These are phyloP conservation scores for Mortierella polycephala DNA, from an alignment of 371 early-diverging fungal species.

Conservation along the genomic window DNA sequence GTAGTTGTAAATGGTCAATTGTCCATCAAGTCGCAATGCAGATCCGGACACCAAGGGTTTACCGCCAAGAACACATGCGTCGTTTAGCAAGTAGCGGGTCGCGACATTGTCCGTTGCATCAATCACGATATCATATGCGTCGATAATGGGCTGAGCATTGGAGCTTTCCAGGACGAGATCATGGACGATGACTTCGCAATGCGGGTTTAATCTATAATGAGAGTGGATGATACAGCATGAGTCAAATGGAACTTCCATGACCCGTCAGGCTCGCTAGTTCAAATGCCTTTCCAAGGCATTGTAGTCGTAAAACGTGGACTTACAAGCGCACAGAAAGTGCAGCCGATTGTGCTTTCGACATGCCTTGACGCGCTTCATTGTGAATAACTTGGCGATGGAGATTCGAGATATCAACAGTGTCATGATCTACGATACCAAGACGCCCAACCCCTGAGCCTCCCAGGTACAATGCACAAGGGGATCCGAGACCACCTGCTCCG, in stretches of 20 bases:
- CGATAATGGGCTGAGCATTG: constrained; percentile 73
- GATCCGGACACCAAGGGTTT: constrained; percentile 96
- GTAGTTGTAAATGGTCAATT: constrained; percentile 90
- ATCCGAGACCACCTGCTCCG: constrained; percentile 98
- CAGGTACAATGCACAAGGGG: constrained; percentile 92
- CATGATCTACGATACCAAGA: constrained; percentile 97
- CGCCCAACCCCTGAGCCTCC: constrained; percentile 93
- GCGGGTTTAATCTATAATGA: constrained; percentile 64
- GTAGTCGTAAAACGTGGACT: constrained; percentile 7
- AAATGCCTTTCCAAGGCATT: neutral
- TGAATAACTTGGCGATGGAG: constrained; percentile 98
- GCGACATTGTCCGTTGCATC: constrained; percentile 98
- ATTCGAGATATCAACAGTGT: constrained; percentile 94
- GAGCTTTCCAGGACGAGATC: constrained; percentile 69
- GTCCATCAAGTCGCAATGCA: constrained; percentile 96
- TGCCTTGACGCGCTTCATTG: constrained; percentile 77
- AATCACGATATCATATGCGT: constrained; percentile 91
- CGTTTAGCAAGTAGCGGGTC: constrained; percentile 96
- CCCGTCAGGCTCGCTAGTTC: neutral
- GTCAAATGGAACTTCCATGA: neutral
- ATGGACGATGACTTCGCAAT: constrained; percentile 65
- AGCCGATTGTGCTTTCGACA: constrained; percentile 88
- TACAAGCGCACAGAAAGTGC: constrained; percentile 67
- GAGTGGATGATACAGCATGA: constrained; percentile 5
- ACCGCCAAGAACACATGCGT: constrained; percentile 86